These are phyloP conservation scores for Blastocystis sp. DNA, from an alignment of 352 stramenopile genomes.

Conservation along the genomic window DNA sequence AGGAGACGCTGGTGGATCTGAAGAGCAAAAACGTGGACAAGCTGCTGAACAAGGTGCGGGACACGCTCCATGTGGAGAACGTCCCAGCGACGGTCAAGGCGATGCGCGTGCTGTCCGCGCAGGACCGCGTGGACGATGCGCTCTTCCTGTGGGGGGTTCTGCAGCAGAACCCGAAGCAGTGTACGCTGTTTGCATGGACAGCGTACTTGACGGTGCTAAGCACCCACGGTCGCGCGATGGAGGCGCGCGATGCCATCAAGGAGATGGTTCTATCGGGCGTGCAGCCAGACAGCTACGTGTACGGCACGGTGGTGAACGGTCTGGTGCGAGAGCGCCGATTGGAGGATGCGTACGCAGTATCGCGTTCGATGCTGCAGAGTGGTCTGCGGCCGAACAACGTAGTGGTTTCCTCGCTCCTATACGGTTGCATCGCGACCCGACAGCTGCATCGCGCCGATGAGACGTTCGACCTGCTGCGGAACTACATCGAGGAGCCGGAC, in stretches of 20 bases:
- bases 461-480: conserved; percentile 50
- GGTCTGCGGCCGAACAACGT: conserved; percentile 50
- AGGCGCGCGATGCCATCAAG: neutral
- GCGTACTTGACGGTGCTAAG: neutral
- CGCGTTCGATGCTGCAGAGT: neutral
- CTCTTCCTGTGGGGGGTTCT: neutral
- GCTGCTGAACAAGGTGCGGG: conserved; percentile 6
- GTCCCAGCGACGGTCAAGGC: conserved; percentile 26
- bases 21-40: conserved; percentile 33
- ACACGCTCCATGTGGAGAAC: conserved; percentile 34
- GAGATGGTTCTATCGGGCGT: conserved; percentile 38
- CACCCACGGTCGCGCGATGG: neutral
- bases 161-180: neutral
- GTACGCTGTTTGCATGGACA: conserved; percentile 40
- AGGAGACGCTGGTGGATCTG: neutral
- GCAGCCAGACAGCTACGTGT: neutral
- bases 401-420: conserved; percentile 11
- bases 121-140: conserved; percentile 32
- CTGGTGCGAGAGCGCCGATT: neutral
- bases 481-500: conserved; percentile 53
- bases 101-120: conserved; percentile 21
- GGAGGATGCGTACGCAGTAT: neutral
- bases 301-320: conserved; percentile 4
- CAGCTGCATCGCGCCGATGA: conserved; percentile 13
- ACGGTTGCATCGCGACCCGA: conserved; percentile 39